Conservation (phyloP, 1,284 basidiomycete genomes). For the Schizophyllum commune region DNA sequence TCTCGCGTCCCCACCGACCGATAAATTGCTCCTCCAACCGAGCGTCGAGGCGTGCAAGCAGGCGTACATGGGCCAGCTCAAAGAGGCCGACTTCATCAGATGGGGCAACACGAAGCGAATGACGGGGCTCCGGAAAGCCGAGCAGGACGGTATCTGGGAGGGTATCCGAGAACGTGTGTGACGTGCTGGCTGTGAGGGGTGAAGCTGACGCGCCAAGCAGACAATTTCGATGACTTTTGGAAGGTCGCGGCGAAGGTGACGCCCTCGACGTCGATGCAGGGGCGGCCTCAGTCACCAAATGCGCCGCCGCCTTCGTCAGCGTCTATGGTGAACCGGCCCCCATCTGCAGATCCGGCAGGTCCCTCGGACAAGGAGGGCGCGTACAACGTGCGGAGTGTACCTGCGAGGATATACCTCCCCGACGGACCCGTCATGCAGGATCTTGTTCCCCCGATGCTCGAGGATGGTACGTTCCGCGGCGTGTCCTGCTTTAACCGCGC, state of each 20-base stretch:
- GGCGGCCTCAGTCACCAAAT: constrained; percentile 39
- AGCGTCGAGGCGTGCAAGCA: constrained; percentile 79
- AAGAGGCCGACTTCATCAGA: constrained; percentile 91
- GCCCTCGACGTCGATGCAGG: constrained; percentile 49
- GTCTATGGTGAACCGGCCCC: constrained; percentile 56
- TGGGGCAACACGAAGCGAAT: constrained; percentile 94
- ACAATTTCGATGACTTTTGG: constrained; percentile 94
- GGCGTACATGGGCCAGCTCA: constrained; percentile 88
- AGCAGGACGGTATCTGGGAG: constrained; percentile 93
- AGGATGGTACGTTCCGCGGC: constrained; percentile 42
- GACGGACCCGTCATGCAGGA: constrained; percentile 90
- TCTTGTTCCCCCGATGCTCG: constrained; percentile 70
- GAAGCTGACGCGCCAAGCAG: constrained; percentile 30
- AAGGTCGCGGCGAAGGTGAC: constrained; percentile 84
- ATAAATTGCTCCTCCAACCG: constrained; percentile 76
- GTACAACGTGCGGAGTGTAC: constrained; percentile 80
- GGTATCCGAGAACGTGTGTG: constrained; percentile 84
- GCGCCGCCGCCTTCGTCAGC: constrained; percentile 41
- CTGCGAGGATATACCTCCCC: constrained; percentile 85
- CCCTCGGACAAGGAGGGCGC: constrained; percentile 63
- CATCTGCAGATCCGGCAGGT: constrained; percentile 57
- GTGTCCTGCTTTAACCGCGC: neutral
- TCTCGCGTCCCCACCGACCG: constrained; percentile 76
- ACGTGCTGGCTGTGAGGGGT: constrained; percentile 4
- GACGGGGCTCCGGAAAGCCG: constrained; percentile 78